Evolutionary conservation across 495 filamentous ascomycete species (phyloP), one percentile per base, ranked within the genome.

Genomic region (Penicillium desertorum): DNA sequence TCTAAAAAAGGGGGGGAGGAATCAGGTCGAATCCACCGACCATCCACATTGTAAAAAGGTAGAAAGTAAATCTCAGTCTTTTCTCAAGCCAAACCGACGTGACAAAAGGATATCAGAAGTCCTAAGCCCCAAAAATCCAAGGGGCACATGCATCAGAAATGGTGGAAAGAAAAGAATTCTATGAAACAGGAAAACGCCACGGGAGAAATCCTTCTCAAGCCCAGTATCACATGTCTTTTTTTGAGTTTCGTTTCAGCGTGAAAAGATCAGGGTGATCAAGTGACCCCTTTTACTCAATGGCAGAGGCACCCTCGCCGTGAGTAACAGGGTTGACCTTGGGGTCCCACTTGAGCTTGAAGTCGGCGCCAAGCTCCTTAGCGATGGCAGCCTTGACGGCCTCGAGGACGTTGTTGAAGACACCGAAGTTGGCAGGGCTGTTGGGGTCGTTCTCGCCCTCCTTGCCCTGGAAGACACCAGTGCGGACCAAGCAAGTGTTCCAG

Each of bases 401-500:
- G 30, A 83, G 62, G 22, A 83, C 82, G 62, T 82, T 78, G 49
- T 75, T 68, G 64, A 83, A 83, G 25, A 83, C 77, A 57, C 82
- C 81, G 63, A 82, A 82, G 69, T 66, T 79, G 58, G 82, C 82
- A 11, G 82, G 81, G 67, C 79, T 83, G 67, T 82, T 71, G 56
- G 75, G 68, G 57, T 83, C 82, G 64, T 84, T 84, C 59, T 81
- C 79, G 54, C 77, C 70, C 27, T 67, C 68, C 39, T 67, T 73
- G 58, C 81, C 81, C 65, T 82, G 80, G 72, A 77, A 83, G 29
- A 86, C 82, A 69, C 83, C 83, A 6, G 83, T 84, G 62, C 82
- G 79, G 50, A 85, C 83, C 45, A 91, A 67, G 75, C 88, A 77
- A 67, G 84, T 90, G 73, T 91, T 90, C 88, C 88, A 91, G 53